Base-by-base conservation (phyloP, 2,329 filamentous ascomycete genomes). In the Lecanosticta acicola region DNA sequence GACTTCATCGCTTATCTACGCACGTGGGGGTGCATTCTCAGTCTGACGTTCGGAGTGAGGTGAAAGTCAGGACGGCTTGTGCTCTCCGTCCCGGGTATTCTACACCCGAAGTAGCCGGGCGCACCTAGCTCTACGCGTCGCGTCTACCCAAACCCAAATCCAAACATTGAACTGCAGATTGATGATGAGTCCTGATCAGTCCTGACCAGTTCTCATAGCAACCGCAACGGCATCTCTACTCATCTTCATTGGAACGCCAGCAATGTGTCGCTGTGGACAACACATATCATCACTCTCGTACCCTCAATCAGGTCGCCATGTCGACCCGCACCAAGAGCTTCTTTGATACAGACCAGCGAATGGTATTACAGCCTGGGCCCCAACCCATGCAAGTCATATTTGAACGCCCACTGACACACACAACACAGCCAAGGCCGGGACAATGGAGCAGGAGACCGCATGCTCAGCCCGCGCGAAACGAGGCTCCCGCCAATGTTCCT, bases 291-390 rank as follows among this genome's bases (percentile, higher is more conserved):
- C 11, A 18, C 5, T 10, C 13, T 34, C 17, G 33, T 18, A 8
- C 9, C 18, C 37, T 14, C 24, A 7, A 29, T 11, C 36, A 20
- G n/a, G 7, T 32, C n/a, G 42, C 21, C n/a, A 61, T 62, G 58
- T 50, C 57, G 17, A 51, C 46, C 43, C 69, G 69, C 50, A 74
- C 74, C 52, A 73, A 69, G 59, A 72, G 71, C 50, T 76, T 76
- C 64, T 75, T 75, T 58, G 71, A 76, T 48, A 69, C 74, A 57
- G 61, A 71, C 41, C 63, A 64, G 49, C 68, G 61, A 48, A 70
- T 71, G 62, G 71, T 72, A 58, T 39, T 45, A 18, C 20, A 24
- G 32, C 32, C 32, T 19, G 21, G 13, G 17, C 18, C 20, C 34
- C 47, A 36, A 11, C 8, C 19, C 7, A n/a, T 17, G 13, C n/a